These are phyloP conservation scores for Plasmodium cynomolgi DNA, from an alignment of 169 alveolate genomes.

Conservation along the genomic window DNA sequence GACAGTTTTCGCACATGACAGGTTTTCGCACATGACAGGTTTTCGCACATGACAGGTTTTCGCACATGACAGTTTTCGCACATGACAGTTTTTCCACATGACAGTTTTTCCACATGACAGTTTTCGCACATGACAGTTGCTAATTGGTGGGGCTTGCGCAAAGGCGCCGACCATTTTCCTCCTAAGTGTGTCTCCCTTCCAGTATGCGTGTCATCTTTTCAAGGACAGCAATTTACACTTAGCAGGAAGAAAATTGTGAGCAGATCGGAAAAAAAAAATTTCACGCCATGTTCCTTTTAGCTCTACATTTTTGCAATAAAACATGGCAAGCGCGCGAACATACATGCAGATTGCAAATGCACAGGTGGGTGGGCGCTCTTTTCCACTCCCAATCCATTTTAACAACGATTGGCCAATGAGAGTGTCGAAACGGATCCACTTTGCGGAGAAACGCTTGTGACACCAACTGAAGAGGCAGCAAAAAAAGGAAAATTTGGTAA, in stretches of 20 bases:
- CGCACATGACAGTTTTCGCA: too few species aligned
- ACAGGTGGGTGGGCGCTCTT: neutral
- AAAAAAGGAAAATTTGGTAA: neutral
- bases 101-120: too few species aligned
- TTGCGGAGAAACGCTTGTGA: neutral
- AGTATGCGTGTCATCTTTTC: neutral
- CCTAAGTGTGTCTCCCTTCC: neutral
- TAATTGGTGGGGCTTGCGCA: neutral
- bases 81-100: too few species aligned
- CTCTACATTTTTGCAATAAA: neutral
- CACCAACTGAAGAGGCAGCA: neutral
- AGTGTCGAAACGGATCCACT: neutral
- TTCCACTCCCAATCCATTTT: neutral
- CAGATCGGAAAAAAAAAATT: neutral
- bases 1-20: neutral
- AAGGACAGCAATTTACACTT: neutral
- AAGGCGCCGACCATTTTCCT: neutral
- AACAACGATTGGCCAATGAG: neutral
- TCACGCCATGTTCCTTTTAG: neutral
- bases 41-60: neutral
- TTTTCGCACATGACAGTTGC: neutral
- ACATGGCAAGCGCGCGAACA: neutral
- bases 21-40: neutral
- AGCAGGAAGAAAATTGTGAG: neutral
- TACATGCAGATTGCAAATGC: neutral